Base-by-base conservation (phyloP, 495 filamentous ascomycete genomes). In the Cenococcum geophilum region DNA sequence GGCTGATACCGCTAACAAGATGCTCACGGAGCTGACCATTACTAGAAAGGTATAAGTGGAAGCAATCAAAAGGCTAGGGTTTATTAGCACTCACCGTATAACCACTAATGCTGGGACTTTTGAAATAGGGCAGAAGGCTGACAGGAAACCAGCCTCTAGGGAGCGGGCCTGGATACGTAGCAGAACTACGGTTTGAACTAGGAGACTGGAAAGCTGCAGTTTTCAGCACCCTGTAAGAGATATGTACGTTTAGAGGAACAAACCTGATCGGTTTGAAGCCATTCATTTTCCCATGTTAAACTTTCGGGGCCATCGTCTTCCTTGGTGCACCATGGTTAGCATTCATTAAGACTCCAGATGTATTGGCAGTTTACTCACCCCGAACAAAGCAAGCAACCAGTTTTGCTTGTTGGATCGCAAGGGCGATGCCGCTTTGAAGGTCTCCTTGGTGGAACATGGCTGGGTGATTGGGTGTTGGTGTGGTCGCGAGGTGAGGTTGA, bases 361-460 rank as follows among this genome's bases (percentile, higher is more conserved):
- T 6, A 36, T 32, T 16, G 14, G 16, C 21, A 3, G 27, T 60
- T 58, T 52, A 52, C 53, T 25, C 55, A 86, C 85, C 83, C 76
- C 76, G 71, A 36, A 89, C 80, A 74, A 92, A 89, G 70, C 88
- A 90, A 49, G 80, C 79, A 5, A 92, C 83, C 12, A 80, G 73
- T 65, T 86, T 86, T 25, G 72, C 68, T 69, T 89, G 76, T 53
- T 82, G 80, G 11, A 97, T 75, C 20, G 93, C 90, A 22, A 80
- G 72, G 6, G 80, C 76, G 66, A 97, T 92, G 51, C 89, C 92
- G 55, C 84, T 83, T 67, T 92, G 85, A 6, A 96, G 74, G 60
- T 80, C 82, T 21, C 92, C 92, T 53, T 85, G 58, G 68, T 86
- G 93, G 74, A 97, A 97, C 80, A 92, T 87, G 5, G 43, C 6